A percentile compares a stretch with the other conserved stretches of the same genome.
phyloP scores from a whole-genome alignment of 23 red algal genomes.

The Gracilaria gracilis region DNA sequence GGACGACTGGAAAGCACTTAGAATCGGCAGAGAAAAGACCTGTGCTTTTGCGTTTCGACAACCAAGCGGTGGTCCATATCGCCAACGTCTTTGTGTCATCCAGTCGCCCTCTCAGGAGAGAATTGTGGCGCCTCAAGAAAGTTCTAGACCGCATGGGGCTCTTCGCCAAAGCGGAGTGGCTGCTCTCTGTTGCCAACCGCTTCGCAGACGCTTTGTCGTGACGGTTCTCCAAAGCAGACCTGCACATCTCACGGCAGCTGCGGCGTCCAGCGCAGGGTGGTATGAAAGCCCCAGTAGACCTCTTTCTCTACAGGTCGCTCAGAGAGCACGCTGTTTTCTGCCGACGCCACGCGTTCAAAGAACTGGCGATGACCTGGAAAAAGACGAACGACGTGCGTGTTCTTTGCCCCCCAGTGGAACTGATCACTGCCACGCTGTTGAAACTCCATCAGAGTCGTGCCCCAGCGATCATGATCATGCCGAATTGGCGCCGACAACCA shows the following conservation, averaged over 20 bases:
- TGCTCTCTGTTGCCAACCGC: conserved; percentile 4
- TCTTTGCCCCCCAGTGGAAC: conserved; percentile 24
- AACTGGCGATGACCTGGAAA: neutral
- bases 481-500: conserved; percentile 22
- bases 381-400: neutral
- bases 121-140: neutral
- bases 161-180: neutral
- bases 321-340: neutral
- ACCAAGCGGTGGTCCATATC: conserved; percentile 31
- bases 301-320: neutral
- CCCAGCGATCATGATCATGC: conserved; percentile 42
- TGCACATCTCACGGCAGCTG: neutral
- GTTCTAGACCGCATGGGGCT: neutral
- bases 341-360: conserved; percentile 3
- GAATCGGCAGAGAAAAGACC: neutral
- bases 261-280: neutral
- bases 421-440: conserved; percentile 36
- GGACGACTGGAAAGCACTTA: neutral
- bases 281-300: neutral
- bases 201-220: conserved; percentile 32
- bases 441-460: conserved; percentile 14
- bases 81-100: conserved; percentile 13
- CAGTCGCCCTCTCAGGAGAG: conserved; percentile 5
- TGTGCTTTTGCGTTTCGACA: conserved; percentile 36
- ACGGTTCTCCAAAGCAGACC: neutral